Conservation (phyloP, 768 basidiomycete genomes). For the Candolleomyces aberdarensis region DNA sequence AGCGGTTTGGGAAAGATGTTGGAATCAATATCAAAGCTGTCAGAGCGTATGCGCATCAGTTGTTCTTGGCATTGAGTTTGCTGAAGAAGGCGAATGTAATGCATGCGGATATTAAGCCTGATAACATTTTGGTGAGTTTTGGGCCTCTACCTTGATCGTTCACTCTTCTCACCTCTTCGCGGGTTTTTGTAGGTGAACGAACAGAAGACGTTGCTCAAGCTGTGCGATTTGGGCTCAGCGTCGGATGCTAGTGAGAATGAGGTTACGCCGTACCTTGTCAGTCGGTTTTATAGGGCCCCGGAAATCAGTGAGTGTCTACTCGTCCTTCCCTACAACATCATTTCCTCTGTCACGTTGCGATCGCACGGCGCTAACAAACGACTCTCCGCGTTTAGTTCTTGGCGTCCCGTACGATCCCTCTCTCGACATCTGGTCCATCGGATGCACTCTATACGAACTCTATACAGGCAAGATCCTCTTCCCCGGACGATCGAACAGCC, state of each 20-base stretch:
- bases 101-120: conserved; percentile 99
- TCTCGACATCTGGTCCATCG: conserved; percentile 95
- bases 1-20: conserved; percentile 97
- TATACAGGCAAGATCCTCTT: conserved; percentile 98
- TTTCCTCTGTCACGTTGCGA: no score
- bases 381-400: conserved; percentile 56
- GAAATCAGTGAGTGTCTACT: conserved; percentile 76
- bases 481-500: conserved; percentile 95
- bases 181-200: conserved; percentile 74
- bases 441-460: conserved; percentile 94
- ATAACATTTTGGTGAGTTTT: conserved; percentile 86
- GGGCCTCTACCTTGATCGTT: neutral
- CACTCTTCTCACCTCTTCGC: neutral
- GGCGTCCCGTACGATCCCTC: conserved; percentile 93
- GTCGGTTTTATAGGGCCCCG: conserved; percentile 95
- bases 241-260: conserved; percentile 94
- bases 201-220: conserved; percentile 86
- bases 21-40: conserved; percentile 95
- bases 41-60: conserved; percentile 97
- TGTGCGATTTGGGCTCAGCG: conserved; percentile 97
- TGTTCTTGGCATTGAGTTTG: conserved; percentile 83
- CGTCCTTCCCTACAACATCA: neutral
- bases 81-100: conserved; percentile 90
- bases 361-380: neutral
- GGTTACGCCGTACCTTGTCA: conserved; percentile 97